phyloP scores from a whole-genome alignment of 2,329 filamentous ascomycete genomes.

The Paecilomyces variotii region DNA sequence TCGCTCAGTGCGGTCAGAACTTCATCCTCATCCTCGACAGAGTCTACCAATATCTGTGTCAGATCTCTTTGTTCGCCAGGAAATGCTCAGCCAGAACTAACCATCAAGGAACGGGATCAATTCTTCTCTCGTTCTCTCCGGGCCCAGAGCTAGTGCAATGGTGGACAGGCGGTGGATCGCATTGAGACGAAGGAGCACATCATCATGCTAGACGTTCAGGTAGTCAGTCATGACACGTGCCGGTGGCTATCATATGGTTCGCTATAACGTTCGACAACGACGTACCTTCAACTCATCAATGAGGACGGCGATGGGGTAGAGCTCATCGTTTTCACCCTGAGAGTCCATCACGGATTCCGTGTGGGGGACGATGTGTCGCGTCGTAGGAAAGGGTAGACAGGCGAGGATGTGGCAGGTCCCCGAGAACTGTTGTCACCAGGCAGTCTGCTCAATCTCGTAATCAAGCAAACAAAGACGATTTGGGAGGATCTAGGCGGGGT shows the following conservation, averaged over 20 bases:
- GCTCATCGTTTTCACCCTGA: conserved; percentile 89
- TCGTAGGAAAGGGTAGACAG: conserved; percentile 16
- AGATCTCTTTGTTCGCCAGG: conserved; percentile 11
- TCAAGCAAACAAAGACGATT: conserved; percentile 18
- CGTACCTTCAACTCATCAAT: conserved; percentile 98
- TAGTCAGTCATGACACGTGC: conserved; percentile 14
- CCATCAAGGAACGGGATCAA: conserved; percentile 98
- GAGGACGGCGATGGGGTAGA: conserved; percentile 98
- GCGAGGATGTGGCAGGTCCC: conserved; percentile 20
- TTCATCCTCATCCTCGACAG: conserved; percentile 97
- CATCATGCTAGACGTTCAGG: conserved; percentile 66
- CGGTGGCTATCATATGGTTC: conserved; percentile 7
- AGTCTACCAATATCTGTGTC: conserved; percentile 55
- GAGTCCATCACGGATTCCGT: conserved; percentile 68
- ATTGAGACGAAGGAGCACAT: conserved; percentile 95
- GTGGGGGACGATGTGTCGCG: conserved; percentile 13
- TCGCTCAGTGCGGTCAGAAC: conserved; percentile 95
- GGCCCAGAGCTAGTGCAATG: conserved; percentile 89
- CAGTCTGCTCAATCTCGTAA: conserved; percentile 16
- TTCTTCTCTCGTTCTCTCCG: conserved; percentile 95
- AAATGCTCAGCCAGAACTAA: conserved; percentile 44
- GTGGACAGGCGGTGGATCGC: conserved; percentile 97
- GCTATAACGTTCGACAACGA: conserved; percentile 7
- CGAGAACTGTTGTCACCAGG: conserved; percentile 24
- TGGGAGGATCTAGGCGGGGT: conserved; percentile 9